phyloP scores from a whole-genome alignment of 2,329 filamentous ascomycete species.

The Calonectria pteridis region DNA sequence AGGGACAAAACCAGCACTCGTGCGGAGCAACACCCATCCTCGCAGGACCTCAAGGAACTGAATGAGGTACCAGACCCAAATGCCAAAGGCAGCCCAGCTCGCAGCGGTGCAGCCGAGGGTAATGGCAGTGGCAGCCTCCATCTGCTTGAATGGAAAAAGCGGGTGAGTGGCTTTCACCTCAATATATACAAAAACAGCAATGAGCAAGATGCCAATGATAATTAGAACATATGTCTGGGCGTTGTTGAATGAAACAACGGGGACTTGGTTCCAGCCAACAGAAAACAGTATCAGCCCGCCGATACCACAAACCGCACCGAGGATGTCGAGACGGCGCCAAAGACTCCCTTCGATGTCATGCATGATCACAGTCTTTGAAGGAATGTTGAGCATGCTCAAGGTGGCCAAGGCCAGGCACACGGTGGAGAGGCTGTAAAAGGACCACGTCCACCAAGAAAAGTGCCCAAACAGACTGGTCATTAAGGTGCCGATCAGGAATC shows the following conservation, averaged over 20 bases:
- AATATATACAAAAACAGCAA: slow-evolving; percentile 31
- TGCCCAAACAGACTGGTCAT: slow-evolving; percentile 41
- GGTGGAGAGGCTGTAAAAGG: slow-evolving; percentile 37
- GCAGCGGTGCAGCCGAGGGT: slow-evolving; percentile 35
- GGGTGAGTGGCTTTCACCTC: slow-evolving; percentile 39
- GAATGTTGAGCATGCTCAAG: slow-evolving; percentile 39
- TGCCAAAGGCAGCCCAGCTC: slow-evolving; percentile 39
- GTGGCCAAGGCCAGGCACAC: slow-evolving; percentile 38
- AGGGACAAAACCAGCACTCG: slow-evolving; percentile 40
- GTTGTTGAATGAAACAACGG: slow-evolving; percentile 33
- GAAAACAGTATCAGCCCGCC: slow-evolving; percentile 38
- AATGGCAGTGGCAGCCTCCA: slow-evolving; percentile 31
- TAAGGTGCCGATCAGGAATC: slow-evolving; percentile 41
- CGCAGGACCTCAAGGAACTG: slow-evolving; percentile 41
- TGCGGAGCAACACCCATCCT: slow-evolving; percentile 36
- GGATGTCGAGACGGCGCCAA: slow-evolving; percentile 40
- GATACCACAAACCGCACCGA: slow-evolving; percentile 29
- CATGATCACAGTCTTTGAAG: slow-evolving; percentile 34
- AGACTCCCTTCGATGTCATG: slow-evolving; percentile 41
- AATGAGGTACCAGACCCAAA: slow-evolving; percentile 44
- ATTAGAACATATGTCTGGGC: slow-evolving; percentile 38
- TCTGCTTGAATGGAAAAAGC: slow-evolving; percentile 39
- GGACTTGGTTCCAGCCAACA: slow-evolving; percentile 42
- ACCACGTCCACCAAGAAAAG: slow-evolving; percentile 43
- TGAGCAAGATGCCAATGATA: slow-evolving; percentile 28